Conservation (phyloP, 1,139 yeast genomes). For the Sugiyamaella paludigena region DNA sequence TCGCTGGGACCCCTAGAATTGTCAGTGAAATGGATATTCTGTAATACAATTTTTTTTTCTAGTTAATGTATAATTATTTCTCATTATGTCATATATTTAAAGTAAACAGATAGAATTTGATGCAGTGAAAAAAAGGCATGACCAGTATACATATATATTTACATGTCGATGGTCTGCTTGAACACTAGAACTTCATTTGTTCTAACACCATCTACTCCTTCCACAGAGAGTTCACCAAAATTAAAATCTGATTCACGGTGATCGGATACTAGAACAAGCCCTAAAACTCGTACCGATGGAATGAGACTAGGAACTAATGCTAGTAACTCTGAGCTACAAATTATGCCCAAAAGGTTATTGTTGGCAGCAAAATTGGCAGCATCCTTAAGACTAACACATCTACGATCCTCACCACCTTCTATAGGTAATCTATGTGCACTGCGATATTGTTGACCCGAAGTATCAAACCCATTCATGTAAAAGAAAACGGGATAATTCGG, state of each 20-base stretch:
- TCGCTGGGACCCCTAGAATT: too few relatives aligned
- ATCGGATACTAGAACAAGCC: constrained; percentile 75
- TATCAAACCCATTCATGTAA: constrained; percentile 53
- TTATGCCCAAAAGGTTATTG: constrained; percentile 81
- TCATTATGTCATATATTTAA: background rate
- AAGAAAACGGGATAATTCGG: constrained; percentile 95
- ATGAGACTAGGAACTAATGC: constrained; percentile 72
- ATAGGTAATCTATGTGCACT: constrained; percentile 39
- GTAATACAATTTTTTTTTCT: too few relatives aligned
- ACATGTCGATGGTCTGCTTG: constrained; percentile 67
- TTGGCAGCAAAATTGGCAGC: constrained; percentile 71
- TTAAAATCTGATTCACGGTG: constrained; percentile 27
- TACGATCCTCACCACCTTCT: constrained; percentile 38
- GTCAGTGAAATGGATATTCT: background rate
- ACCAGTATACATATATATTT: too few relatives aligned
- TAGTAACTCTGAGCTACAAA: constrained; percentile 69
- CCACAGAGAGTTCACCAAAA: constrained; percentile 22
- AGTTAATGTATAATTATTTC: background rate
- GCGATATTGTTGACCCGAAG: constrained; percentile 36
- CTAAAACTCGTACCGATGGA: constrained; percentile 73
- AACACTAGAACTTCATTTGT: constrained; percentile 65
- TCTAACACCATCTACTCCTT: constrained; percentile 74
- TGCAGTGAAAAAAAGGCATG: background rate
- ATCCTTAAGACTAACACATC: constrained; percentile 56
- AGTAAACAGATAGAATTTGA: background rate